Evolutionary conservation across 345 rosid genomes (phyloP).

Genomic region (Dimocarpus longan): DNA sequence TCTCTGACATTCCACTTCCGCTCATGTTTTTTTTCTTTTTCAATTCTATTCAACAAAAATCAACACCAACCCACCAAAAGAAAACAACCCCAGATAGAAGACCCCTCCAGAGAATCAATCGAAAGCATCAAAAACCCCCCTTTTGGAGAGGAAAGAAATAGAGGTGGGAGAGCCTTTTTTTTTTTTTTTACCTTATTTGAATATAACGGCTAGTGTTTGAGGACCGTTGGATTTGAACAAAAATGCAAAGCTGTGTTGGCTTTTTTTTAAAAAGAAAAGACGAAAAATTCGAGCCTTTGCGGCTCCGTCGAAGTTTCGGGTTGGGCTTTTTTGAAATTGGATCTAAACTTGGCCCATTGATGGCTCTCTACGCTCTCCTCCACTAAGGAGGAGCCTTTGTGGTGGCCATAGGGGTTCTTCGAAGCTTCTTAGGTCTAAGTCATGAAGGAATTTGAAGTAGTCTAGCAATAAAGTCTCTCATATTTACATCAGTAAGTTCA

Average conservation of each 20-base stretch:
- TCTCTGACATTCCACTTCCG: neutral
- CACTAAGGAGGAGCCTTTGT: neutral
- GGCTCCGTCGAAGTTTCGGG: neutral
- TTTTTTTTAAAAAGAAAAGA: no score
- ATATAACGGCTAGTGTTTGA: neutral
- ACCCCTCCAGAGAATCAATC: neutral
- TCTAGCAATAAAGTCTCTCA: no score
- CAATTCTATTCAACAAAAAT: neutral
- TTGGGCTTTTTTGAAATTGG: neutral
- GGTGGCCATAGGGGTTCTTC: neutral
- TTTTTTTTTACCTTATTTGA: neutral
- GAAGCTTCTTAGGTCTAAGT: neutral
- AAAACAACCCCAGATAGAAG: neutral
- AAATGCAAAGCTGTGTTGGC: neutral
- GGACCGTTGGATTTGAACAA: neutral
- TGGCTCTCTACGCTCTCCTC: slow-evolving; percentile 1
- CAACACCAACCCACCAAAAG: neutral
- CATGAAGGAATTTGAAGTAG: no score
- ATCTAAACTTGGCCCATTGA: neutral
- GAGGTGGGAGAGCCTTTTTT: neutral
- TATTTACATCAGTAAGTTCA: no score
- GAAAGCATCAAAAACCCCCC: neutral
- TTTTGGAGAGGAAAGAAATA: neutral
- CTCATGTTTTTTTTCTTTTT: neutral
- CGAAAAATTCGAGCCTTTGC: neutral